These are phyloP conservation scores for Diplodia seriata DNA, from an alignment of 2,329 filamentous ascomycete species.

Conservation along the genomic window DNA sequence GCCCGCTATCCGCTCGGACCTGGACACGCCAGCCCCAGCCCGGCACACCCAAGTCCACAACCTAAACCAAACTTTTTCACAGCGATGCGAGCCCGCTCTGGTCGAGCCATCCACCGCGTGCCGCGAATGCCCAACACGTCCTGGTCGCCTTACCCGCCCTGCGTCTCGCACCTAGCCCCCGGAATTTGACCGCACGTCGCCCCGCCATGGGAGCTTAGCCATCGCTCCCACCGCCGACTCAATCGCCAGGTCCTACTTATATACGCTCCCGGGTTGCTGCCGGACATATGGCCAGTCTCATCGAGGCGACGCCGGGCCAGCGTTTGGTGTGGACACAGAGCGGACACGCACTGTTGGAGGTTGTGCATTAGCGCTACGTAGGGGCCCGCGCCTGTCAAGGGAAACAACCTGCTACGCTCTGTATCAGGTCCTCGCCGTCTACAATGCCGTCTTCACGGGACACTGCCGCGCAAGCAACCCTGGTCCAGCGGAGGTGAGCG, in stretches of 20 bases:
- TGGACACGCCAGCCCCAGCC: constrained; percentile 28
- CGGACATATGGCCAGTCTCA: constrained; percentile 6
- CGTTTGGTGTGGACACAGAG: constrained; percentile 14
- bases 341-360: constrained; percentile 20
- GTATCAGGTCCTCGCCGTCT: background rate
- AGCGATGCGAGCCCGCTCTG: constrained; percentile 1
- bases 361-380: constrained; percentile 18
- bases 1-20: constrained; percentile 22
- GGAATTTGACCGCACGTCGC: constrained; percentile 10
- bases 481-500: background rate
- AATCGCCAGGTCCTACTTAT: background rate
- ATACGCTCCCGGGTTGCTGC: constrained; percentile 6
- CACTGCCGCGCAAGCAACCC: background rate
- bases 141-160: background rate
- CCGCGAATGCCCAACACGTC: background rate
- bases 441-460: background rate
- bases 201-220: constrained; percentile 5
- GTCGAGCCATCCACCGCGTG: constrained; percentile 5
- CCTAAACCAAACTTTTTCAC: constrained; percentile 14
- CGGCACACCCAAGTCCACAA: constrained; percentile 20
- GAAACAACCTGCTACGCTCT: background rate
- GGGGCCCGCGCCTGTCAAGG: background rate
- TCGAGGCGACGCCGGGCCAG: constrained; percentile 3
- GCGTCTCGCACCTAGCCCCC: background rate
- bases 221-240: background rate